These are phyloP conservation scores for Colletotrichum sp. DNA, from an alignment of 2,329 filamentous ascomycete genomes.

Conservation along the genomic window DNA sequence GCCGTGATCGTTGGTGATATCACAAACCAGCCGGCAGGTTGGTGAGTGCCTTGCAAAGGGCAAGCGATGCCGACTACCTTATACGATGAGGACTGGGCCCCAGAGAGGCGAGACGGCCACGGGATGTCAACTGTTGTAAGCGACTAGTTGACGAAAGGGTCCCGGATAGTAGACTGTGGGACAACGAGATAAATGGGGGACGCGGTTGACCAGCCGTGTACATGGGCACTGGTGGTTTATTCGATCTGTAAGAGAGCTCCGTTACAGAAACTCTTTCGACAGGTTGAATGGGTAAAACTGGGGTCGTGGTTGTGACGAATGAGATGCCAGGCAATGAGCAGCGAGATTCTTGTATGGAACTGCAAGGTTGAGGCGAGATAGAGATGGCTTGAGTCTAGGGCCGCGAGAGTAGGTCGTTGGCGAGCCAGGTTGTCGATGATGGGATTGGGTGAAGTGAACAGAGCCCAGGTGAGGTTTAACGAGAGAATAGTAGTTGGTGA, in stretches of 20 bases:
- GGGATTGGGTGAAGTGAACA: neutral
- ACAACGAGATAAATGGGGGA: constrained; percentile 4
- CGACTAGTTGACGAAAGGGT: neutral
- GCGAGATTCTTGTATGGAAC: neutral
- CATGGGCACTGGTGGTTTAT: constrained; percentile 17
- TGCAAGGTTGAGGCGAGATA: neutral
- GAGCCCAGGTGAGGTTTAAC: neutral
- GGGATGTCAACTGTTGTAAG: neutral
- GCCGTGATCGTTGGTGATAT: neutral
- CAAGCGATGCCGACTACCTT: neutral
- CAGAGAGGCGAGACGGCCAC: neutral
- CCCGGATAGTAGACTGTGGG: neutral
- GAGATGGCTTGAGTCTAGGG: neutral
- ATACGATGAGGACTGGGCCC: neutral
- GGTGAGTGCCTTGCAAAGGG: neutral
- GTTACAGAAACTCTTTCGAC: constrained; percentile 15
- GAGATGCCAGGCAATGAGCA: neutral
- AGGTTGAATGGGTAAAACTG: neutral
- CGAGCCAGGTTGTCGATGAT: neutral
- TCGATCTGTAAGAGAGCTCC: constrained; percentile 13
- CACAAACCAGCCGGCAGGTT: neutral
- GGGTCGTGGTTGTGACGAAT: neutral
- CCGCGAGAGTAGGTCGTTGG: neutral
- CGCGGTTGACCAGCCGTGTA: constrained; percentile 21
- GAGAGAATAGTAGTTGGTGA: constrained; percentile 20